Evolutionary conservation across 495 filamentous ascomycete species (phyloP).

Genomic region (Neurospora africana): DNA sequence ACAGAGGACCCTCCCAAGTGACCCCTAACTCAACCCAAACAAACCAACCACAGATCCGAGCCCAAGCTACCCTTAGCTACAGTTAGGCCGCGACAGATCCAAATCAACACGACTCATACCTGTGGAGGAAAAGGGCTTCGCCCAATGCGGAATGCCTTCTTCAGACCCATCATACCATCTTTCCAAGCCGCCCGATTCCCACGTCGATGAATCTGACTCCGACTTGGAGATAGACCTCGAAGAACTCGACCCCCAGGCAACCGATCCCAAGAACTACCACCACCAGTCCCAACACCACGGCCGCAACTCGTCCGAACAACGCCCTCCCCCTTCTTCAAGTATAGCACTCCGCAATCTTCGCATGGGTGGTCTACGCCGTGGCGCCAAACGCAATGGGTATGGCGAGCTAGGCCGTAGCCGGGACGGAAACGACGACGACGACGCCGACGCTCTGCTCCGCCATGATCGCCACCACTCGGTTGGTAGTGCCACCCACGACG

Average conservation of each 20-base stretch:
- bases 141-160: slow-evolving; percentile 43
- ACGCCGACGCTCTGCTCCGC: slow-evolving; percentile 45
- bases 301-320: slow-evolving; percentile 28
- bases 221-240: slow-evolving; percentile 63
- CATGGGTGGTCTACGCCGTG: slow-evolving; percentile 43
- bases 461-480: slow-evolving; percentile 49
- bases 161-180: slow-evolving; percentile 38
- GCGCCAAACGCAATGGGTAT: slow-evolving; percentile 43
- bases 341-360: slow-evolving; percentile 66
- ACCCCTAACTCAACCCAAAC: not conserved
- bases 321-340: slow-evolving; percentile 37
- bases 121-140: slow-evolving; percentile 4
- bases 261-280: not conserved
- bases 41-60: not conserved
- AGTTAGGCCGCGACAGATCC: not conserved
- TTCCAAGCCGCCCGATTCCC: slow-evolving; percentile 41
- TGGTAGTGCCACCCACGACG: slow-evolving; percentile 41
- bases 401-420: slow-evolving; percentile 48
- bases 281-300: slow-evolving; percentile 25
- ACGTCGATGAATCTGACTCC: slow-evolving; percentile 46
- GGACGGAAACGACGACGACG: slow-evolving; percentile 43
- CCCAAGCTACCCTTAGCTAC: not conserved
- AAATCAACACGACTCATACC: not conserved
- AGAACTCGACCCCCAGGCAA: slow-evolving; percentile 55
- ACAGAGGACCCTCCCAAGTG: not conserved